A percentile compares a stretch with the other conserved stretches of the same genome.
These are phyloP conservation scores for grape (Vitis vinifera) DNA, from an alignment of 164 flowering plant genomes.

Conservation along the genomic window DNA sequence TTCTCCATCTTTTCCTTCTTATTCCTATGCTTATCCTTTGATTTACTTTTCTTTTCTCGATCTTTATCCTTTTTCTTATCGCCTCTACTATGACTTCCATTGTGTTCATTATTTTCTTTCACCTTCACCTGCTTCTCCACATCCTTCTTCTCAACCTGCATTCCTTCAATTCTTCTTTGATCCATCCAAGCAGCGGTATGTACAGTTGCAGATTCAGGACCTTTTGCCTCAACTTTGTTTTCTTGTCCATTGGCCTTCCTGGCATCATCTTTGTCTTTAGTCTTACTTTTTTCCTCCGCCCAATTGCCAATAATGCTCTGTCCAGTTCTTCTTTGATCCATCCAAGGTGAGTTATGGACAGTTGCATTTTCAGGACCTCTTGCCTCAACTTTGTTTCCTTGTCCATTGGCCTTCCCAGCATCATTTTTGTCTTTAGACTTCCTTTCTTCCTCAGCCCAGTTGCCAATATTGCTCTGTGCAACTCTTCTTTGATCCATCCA, in stretches of 20 bases:
- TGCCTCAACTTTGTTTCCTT: background rate
- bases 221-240: background rate
- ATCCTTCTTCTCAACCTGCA: background rate
- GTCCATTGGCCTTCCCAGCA: conserved; percentile 1
- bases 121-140: conserved; percentile 9
- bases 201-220: background rate
- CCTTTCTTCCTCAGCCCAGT: background rate
- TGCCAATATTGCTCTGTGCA: background rate
- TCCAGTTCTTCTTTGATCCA: background rate
- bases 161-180: conserved; percentile 1
- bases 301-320: background rate
- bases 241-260: conserved; percentile 3
- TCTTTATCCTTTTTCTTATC: conserved; percentile 15
- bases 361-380: background rate
- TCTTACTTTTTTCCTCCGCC: background rate
- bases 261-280: background rate
- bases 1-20: conserved; percentile 20
- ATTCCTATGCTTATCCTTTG: conserved; percentile 10
- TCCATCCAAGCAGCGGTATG: background rate
- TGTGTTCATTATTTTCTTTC: conserved; percentile 11
- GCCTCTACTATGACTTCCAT: conserved; percentile 4
- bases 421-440: background rate
- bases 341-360: background rate
- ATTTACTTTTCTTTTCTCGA: conserved; percentile 9
- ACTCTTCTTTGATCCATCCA: conserved; percentile 8